Evolutionary conservation across 1,139 yeast genomes (phyloP).

Genomic region (Pneumocystis carinii): DNA sequence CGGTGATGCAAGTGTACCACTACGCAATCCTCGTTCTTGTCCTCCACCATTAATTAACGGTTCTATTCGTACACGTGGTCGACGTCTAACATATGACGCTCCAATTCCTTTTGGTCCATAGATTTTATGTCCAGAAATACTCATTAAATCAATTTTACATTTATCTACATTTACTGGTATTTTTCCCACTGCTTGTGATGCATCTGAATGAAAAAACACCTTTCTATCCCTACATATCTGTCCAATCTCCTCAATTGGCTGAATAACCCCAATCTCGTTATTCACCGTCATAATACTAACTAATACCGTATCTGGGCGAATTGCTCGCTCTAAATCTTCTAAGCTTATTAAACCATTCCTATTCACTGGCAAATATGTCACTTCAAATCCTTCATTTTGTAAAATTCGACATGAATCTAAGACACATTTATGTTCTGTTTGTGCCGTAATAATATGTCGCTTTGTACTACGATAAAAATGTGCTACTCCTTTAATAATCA

Average conservation of each 20-base stretch:
- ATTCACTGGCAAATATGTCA: slow-evolving; percentile 77
- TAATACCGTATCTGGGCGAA: slow-evolving; percentile 78
- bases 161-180: slow-evolving; percentile 84
- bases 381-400: slow-evolving; percentile 94
- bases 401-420: slow-evolving; percentile 86
- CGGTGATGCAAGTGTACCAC: slow-evolving; percentile 95
- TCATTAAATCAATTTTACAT: slow-evolving; percentile 81
- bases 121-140: slow-evolving; percentile 88
- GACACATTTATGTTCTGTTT: slow-evolving; percentile 96
- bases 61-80: slow-evolving; percentile 95
- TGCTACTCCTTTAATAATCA: slow-evolving; percentile 90
- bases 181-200: slow-evolving; percentile 95
- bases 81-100: slow-evolving; percentile 86
- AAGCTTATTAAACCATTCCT: slow-evolving; percentile 65
- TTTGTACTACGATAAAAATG: slow-evolving; percentile 80
- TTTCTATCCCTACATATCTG: slow-evolving; percentile 69
- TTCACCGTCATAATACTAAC: slow-evolving; percentile 97
- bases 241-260: slow-evolving; percentile 91
- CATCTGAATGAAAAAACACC: slow-evolving; percentile 96
- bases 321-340: slow-evolving; percentile 64
- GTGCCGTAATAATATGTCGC: slow-evolving; percentile 86
- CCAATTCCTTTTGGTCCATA: slow-evolving; percentile 99
- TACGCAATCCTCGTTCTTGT: slow-evolving; percentile 94
- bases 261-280: slow-evolving; percentile 95
- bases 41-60: slow-evolving; percentile 97